These are phyloP conservation scores for Amaranthus cruentus DNA, from an alignment of 148 eudicot genomes.

Conservation along the genomic window DNA sequence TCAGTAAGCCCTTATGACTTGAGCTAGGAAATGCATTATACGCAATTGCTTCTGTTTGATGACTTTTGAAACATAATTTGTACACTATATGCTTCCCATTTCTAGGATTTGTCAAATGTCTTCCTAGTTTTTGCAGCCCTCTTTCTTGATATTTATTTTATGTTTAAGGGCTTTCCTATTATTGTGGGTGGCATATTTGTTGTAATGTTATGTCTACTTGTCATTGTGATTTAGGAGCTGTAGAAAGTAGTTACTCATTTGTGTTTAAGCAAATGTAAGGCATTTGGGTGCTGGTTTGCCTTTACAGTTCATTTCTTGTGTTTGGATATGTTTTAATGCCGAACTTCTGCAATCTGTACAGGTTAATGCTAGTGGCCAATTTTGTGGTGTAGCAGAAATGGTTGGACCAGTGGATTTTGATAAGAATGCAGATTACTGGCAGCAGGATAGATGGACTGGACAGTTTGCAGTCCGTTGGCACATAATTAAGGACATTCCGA, in stretches of 20 bases:
- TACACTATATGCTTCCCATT: neutral
- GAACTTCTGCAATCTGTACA: constrained; percentile 17
- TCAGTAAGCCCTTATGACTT: constrained; percentile 51
- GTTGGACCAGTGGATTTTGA: constrained; percentile 82
- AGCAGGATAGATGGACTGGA: constrained; percentile 98
- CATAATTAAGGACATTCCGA: constrained; percentile 86
- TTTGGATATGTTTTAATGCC: neutral
- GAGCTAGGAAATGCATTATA: neutral
- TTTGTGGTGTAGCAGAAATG: constrained; percentile 98
- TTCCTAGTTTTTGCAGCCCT: neutral
- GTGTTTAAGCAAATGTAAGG: neutral
- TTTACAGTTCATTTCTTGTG: neutral
- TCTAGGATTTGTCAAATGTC: neutral
- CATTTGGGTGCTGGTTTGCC: neutral
- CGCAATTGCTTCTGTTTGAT: neutral
- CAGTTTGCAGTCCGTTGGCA: constrained; percentile 89
- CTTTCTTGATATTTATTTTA: too few species aligned
- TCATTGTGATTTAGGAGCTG: neutral
- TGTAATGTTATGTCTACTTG: neutral
- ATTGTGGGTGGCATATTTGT: neutral
- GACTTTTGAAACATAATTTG: too few species aligned
- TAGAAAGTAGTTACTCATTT: neutral
- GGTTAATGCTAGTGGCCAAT: constrained; percentile 98
- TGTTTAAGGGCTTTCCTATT: neutral
- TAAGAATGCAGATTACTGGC: constrained; percentile 89